A percentile compares a stretch with the other conserved stretches of the same genome.
phyloP scores from a whole-genome alignment of 495 filamentous ascomycete species.

The Penicillium angulare region DNA sequence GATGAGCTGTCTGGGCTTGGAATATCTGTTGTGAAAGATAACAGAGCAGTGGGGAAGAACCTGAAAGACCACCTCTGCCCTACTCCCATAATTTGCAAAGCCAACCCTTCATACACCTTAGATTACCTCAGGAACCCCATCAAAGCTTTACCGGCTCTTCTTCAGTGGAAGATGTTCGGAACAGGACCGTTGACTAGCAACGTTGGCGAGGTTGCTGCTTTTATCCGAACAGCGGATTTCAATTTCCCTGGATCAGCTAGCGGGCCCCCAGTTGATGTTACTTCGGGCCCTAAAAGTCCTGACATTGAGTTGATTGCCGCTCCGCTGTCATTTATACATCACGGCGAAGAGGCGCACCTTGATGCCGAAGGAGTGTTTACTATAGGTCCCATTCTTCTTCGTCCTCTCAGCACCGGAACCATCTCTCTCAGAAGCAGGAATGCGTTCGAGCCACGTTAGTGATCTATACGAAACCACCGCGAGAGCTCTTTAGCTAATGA shows the following conservation, averaged over 20 bases:
- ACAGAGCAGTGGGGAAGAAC: slow-evolving; percentile 13
- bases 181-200: slow-evolving; percentile 22
- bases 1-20: slow-evolving; percentile 29
- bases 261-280: slow-evolving; percentile 4
- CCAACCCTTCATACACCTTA: slow-evolving; percentile 14
- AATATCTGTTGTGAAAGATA: slow-evolving; percentile 13
- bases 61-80: slow-evolving; percentile 22
- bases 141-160: slow-evolving; percentile 17
- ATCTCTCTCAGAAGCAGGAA: slow-evolving; percentile 17
- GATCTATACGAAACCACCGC: neutral
- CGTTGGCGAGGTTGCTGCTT: slow-evolving; percentile 21
- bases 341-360: slow-evolving; percentile 17
- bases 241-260: slow-evolving; percentile 12
- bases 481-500: neutral
- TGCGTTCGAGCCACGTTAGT: slow-evolving; percentile 20
- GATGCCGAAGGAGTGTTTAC: slow-evolving; percentile 16
- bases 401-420: slow-evolving; percentile 20
- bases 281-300: slow-evolving; percentile 11
- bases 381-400: slow-evolving; percentile 15
- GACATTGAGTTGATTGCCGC: slow-evolving; percentile 25
- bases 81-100: slow-evolving; percentile 23
- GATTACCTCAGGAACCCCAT: slow-evolving; percentile 19
- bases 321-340: slow-evolving; percentile 22
- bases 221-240: slow-evolving; percentile 15
- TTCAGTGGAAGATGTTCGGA: slow-evolving; percentile 15